Conservation (phyloP, 2,329 filamentous ascomycete genomes). For the Paraphoma chrysanthemicola region DNA sequence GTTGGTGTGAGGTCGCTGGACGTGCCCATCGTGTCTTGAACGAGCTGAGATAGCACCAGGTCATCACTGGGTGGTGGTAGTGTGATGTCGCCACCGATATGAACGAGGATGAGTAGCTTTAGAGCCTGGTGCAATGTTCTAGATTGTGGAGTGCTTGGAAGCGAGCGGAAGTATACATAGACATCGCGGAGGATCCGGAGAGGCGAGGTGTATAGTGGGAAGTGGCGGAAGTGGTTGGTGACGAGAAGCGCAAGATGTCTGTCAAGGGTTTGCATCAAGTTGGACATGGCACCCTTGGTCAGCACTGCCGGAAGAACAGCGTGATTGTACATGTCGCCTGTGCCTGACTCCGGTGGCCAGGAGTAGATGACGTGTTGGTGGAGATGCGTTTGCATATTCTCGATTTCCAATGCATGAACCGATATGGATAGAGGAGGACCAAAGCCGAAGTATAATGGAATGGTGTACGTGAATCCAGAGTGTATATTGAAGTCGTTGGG, state of each 20-base stretch:
- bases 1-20: slow-evolving; percentile 26
- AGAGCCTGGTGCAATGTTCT: slow-evolving; percentile 42
- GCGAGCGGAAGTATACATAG: slow-evolving; percentile 40
- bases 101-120: slow-evolving; percentile 49
- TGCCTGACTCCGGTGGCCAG: slow-evolving; percentile 39
- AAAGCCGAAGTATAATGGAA: slow-evolving; percentile 45
- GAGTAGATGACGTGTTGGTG: slow-evolving; percentile 48
- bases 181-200: slow-evolving; percentile 43
- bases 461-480: slow-evolving; percentile 29
- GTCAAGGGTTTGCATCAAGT: slow-evolving; percentile 34
- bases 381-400: slow-evolving; percentile 19
- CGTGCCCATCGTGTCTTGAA: slow-evolving; percentile 24
- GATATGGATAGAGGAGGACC: slow-evolving; percentile 34
- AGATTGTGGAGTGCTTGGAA: slow-evolving; percentile 20
- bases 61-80: slow-evolving; percentile 27
- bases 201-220: slow-evolving; percentile 44
- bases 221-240: slow-evolving; percentile 40
- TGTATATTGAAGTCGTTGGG: slow-evolving; percentile 21
- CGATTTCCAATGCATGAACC: slow-evolving; percentile 34
- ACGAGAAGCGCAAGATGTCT: slow-evolving; percentile 42
- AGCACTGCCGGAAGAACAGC: slow-evolving; percentile 46
- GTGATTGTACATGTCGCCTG: slow-evolving; percentile 26
- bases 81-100: slow-evolving; percentile 47
- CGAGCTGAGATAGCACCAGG: slow-evolving; percentile 22
- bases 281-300: slow-evolving; percentile 20